Evolutionary conservation across 2,329 filamentous ascomycete genomes (phyloP), one percentile per base, ranked within the genome.

Genomic region (Byssothecium circinans): DNA sequence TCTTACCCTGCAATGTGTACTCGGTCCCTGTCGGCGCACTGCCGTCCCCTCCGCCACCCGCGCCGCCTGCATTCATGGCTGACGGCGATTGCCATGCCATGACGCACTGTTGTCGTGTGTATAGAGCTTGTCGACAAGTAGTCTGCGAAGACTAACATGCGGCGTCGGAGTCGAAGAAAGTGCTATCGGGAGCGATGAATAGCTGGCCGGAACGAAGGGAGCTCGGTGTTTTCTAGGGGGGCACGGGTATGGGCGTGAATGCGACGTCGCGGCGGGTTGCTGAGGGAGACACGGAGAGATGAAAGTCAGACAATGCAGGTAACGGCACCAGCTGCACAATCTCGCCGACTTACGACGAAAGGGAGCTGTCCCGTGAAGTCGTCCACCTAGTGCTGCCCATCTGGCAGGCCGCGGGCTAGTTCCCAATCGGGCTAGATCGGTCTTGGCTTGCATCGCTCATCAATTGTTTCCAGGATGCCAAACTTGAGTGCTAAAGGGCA

Each of bases 81-180:
- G 81, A 82, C 68, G 82, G 79, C 70, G 82, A 84, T 77, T 87
- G 85, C 83, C 83, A 88, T 74, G 85, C 83, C 85, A 88, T 87
- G 63, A 62, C 69, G 54, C 58, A 62, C 45, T 54, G 56, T 49
- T 55, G 48, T 46, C 50, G 40, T 41, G 50, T 49, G 46, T 39
- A 44, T 50, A 11, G 5, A 32, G 36, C 58, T 23, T 40, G 44
- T 32, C 45, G 41, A 34, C 48, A 18, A 47, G 36, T 32, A 40
- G 27, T 33, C 34, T 18, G 53, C 39, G 39, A 47, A 37, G 34
- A 36, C 51, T 45, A 51, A 58, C 62, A 65, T 65, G 59, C 61
- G 57, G 49, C 50, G 53, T 43, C 18, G 49, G 49, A 43, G 49
- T 45, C 34, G 47, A 36, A 36, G 41, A 33, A 25, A 35, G 43